Base-by-base conservation (phyloP, 2,329 filamentous ascomycete species). In the Fusarium sp. region DNA sequence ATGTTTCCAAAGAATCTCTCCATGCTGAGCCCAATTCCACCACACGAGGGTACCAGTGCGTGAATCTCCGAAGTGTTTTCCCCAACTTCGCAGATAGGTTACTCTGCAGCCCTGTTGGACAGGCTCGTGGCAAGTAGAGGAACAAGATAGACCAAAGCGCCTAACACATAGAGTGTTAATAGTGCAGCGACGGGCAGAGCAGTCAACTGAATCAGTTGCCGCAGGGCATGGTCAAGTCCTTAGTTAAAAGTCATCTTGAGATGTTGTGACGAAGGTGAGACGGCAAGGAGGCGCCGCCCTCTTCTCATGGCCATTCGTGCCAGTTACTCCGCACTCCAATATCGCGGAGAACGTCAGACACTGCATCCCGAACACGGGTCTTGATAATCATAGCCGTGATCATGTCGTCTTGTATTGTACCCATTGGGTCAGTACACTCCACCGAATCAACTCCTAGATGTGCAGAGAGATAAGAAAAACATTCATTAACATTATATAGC, bases 11-110 rank as follows among this genome's bases (percentile, higher is more conserved):
- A 89, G 75, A 86, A 88, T 10, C 84, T 82, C 79, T 90, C 88
- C 87, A 90, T 88, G 70, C 87, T 89, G 0, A 81, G 74, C 0
- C 85, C 87, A 45, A 90, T 88, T 80, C 86, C 88, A n/a, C 87
- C 84, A 65, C 88, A 89, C 5, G 82, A 81, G 3, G 88, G 88
- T 41, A 90, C 88, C 0, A 87, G 87, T 18, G 68, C 79, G 13
- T 48, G 14, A 14, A 24, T 88, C 86, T 50, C 78, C 79, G 37
- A 2, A 37, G 8, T 11, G 84, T 73, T 71, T 84, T 83, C 3
- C 87, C 88, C 6, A 22, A 20, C 20, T 24, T 45, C 20, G 13
- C 20, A 45, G 20, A 45, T 16, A 7, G 20, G 2, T 45, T 79
- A 16, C 68, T 64, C 77, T 77, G 14, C 13, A 13, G 14, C 22